phyloP scores from a whole-genome alignment of 495 filamentous ascomycete genomes.

The Acidomyces sp. region DNA sequence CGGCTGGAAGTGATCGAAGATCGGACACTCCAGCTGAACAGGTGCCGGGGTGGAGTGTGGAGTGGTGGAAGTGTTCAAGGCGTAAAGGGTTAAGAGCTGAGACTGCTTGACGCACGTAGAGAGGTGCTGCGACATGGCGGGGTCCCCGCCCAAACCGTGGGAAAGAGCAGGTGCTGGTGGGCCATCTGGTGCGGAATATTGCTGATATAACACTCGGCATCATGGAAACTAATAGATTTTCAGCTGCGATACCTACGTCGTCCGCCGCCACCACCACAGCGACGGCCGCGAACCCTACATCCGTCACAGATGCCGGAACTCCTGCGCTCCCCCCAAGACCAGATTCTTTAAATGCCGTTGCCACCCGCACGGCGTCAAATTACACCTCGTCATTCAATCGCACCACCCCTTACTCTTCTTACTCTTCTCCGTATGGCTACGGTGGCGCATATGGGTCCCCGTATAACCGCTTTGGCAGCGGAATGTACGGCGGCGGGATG shows the following conservation, averaged over 20 bases:
- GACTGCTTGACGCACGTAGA: background rate
- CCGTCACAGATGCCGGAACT: background rate
- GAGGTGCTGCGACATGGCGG: background rate
- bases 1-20: too few relatives aligned
- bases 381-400: constrained; percentile 20
- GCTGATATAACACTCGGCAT: background rate
- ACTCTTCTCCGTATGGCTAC: constrained; percentile 16
- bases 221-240: constrained; percentile 27
- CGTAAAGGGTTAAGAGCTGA: background rate
- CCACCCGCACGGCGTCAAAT: constrained; percentile 69
- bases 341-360: constrained; percentile 57
- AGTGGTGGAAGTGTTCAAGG: background rate
- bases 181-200: constrained; percentile 27
- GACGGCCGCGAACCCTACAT: constrained; percentile 37
- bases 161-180: constrained; percentile 58
- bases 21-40: background rate
- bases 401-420: constrained; percentile 13
- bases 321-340: constrained; percentile 75
- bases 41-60: background rate
- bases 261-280: constrained; percentile 30
- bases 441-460: constrained; percentile 45
- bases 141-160: constrained; percentile 83
- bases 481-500: constrained; percentile 48
- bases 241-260: constrained; percentile 33
- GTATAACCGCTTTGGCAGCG: too few relatives aligned